Percentiles rank a stretch among this genome's conserved stretches.
phyloP scores from a whole-genome alignment of 176 grass and related monocot genomes.

The Oryza meyeriana region DNA sequence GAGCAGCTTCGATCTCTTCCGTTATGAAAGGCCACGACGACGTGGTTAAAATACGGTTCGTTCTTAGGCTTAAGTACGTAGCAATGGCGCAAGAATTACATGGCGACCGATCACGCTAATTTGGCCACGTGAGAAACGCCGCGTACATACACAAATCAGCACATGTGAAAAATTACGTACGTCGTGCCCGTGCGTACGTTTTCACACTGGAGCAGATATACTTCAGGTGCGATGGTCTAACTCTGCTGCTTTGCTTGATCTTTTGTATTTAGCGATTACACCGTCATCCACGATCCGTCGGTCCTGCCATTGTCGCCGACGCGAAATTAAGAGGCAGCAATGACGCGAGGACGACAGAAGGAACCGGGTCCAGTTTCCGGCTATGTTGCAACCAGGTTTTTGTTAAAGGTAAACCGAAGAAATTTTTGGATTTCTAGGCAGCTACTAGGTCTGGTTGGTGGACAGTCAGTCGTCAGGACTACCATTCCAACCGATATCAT shows the following conservation, averaged over 20 bases:
- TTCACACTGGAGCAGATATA: background rate
- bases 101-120: background rate
- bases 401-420: background rate
- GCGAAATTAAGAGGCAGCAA: background rate
- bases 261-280: background rate
- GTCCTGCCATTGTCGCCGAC: background rate
- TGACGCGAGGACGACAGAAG: background rate
- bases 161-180: background rate
- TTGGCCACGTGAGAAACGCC: background rate
- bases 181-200: background rate
- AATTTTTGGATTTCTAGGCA: background rate
- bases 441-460: constrained; percentile 14
- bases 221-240: background rate
- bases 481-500: background rate
- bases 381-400: background rate
- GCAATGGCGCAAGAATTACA: background rate
- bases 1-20: background rate
- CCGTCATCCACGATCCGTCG: background rate
- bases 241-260: too few species aligned
- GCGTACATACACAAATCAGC: background rate
- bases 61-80: background rate
- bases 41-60: background rate
- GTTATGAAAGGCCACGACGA: background rate
- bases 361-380: background rate
- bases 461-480: too few species aligned